Percentiles rank a stretch among this genome's conserved stretches.
phyloP scores from a whole-genome alignment of 768 basidiomycete species.

The Kwoniella mangroviensis region DNA sequence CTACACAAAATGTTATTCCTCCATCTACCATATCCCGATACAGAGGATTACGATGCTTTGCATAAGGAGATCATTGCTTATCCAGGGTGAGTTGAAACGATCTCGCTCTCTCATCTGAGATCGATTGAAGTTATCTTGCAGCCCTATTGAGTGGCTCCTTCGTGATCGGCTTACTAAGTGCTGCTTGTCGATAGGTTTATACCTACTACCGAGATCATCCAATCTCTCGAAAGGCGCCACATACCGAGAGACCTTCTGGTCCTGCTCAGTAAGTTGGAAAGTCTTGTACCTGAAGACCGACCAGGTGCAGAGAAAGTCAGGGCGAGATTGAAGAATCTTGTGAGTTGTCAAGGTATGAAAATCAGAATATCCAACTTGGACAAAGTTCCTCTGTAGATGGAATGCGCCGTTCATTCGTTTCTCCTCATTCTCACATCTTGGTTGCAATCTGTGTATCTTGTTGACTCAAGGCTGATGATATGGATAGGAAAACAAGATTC shows the following conservation, averaged over 20 bases:
- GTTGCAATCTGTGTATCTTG: too few species aligned
- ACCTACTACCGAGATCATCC: conserved; percentile 63
- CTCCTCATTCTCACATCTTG: too few species aligned
- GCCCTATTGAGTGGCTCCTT: too few species aligned
- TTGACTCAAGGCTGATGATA: too few species aligned
- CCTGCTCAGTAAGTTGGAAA: conserved; percentile 73
- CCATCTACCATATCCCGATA: conserved; percentile 77
- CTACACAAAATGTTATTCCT: conserved; percentile 92
- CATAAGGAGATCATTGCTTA: conserved; percentile 76
- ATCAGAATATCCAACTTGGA: too few species aligned
- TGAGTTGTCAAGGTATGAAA: too few species aligned
- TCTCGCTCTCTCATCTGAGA: too few species aligned
- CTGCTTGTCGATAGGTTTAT: too few species aligned
- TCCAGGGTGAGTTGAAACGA: conserved; percentile 64
- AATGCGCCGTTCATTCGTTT: too few species aligned
- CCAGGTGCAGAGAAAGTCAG: conserved; percentile 75
- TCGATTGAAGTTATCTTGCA: too few species aligned
- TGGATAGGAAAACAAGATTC: conserved; percentile 11
- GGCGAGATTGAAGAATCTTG: conserved; percentile 72
- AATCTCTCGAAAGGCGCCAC: conserved; percentile 71
- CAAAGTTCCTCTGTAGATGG: too few species aligned
- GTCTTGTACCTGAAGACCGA: conserved; percentile 66
- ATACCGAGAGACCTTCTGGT: conserved; percentile 73
- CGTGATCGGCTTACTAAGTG: too few species aligned
- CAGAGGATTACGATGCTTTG: conserved; percentile 70